Conservation (phyloP, 768 basidiomycete species). For the Lactarius sp. region DNA sequence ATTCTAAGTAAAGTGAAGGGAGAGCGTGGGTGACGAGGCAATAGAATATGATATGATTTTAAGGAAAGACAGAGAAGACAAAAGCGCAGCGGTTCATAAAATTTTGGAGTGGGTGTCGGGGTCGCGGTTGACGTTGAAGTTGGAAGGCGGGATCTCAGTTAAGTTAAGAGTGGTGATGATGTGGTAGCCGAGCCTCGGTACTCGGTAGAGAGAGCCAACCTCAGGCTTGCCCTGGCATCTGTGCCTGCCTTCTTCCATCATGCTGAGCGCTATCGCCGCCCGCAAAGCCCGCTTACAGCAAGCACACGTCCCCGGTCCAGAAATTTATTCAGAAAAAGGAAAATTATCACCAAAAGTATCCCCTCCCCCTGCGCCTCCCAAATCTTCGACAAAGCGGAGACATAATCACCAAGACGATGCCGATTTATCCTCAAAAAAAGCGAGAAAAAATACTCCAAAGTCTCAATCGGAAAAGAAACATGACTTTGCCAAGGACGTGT, state of each 20-base stretch:
- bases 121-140: not conserved
- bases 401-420: constrained; percentile 25
- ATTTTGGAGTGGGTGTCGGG: not conserved
- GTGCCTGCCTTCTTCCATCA: constrained; percentile 27
- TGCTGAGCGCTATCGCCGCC: constrained; percentile 72
- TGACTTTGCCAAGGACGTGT: constrained; percentile 23
- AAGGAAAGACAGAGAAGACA: constrained; percentile 3
- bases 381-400: constrained; percentile 44
- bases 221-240: too few relatives aligned
- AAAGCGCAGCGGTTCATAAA: not conserved
- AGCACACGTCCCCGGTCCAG: not conserved
- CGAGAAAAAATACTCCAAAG: constrained; percentile 30
- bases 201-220: too few relatives aligned
- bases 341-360: not conserved
- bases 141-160: not conserved
- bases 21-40: not conserved
- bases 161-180: not conserved
- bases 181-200: not conserved
- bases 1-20: not conserved
- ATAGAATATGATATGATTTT: not conserved
- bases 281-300: constrained; percentile 50
- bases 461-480: constrained; percentile 29
- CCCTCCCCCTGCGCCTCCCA: constrained; percentile 12
- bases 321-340: not conserved
- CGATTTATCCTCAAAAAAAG: constrained; percentile 27